phyloP scores from a whole-genome alignment of 2,329 filamentous ascomycete species.

The Ophiocordyceps camponoti-leonardi region DNA sequence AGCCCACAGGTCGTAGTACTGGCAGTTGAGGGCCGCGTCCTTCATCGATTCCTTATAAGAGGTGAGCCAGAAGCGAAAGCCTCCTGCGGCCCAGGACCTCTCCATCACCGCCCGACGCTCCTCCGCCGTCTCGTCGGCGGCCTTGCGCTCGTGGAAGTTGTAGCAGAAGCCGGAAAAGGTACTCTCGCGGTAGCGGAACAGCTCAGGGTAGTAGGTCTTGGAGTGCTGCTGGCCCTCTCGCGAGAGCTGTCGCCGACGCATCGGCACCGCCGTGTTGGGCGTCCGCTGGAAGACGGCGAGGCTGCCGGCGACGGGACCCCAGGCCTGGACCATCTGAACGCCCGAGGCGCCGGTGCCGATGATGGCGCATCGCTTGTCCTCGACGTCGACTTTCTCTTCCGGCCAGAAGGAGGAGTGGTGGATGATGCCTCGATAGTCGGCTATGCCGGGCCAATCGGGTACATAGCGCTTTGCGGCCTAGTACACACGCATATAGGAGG shows the following conservation, averaged over 20 bases:
- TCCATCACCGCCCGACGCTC: slow-evolving; percentile 32
- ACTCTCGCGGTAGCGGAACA: slow-evolving; percentile 34
- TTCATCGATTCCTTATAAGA: slow-evolving; percentile 35
- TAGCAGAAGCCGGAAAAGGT: slow-evolving; percentile 43
- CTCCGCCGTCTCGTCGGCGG: slow-evolving; percentile 33
- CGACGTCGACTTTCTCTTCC: slow-evolving; percentile 34
- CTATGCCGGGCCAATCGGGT: slow-evolving; percentile 40
- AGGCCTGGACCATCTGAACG: slow-evolving; percentile 46
- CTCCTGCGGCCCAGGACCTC: slow-evolving; percentile 29
- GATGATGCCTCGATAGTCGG: slow-evolving; percentile 40
- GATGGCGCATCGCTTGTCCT: slow-evolving; percentile 40
- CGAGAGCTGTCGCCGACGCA: slow-evolving; percentile 30
- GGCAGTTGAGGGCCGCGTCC: slow-evolving; percentile 28
- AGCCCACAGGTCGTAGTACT: slow-evolving; percentile 37
- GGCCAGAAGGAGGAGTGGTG: slow-evolving; percentile 47
- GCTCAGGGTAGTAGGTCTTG: slow-evolving; percentile 26
- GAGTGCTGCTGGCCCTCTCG: slow-evolving; percentile 20
- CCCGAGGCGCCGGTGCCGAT: slow-evolving; percentile 50
- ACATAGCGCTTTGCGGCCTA: slow-evolving; percentile 41
- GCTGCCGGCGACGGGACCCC: slow-evolving; percentile 30
- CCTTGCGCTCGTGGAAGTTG: slow-evolving; percentile 33
- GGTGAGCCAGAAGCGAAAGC: slow-evolving; percentile 36
- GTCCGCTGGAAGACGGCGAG: slow-evolving; percentile 49
- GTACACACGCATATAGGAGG: too few species aligned
- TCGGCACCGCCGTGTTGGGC: slow-evolving; percentile 46